Base-by-base conservation (phyloP, 441 rosid species). In the Macaranga tanarius region DNA sequence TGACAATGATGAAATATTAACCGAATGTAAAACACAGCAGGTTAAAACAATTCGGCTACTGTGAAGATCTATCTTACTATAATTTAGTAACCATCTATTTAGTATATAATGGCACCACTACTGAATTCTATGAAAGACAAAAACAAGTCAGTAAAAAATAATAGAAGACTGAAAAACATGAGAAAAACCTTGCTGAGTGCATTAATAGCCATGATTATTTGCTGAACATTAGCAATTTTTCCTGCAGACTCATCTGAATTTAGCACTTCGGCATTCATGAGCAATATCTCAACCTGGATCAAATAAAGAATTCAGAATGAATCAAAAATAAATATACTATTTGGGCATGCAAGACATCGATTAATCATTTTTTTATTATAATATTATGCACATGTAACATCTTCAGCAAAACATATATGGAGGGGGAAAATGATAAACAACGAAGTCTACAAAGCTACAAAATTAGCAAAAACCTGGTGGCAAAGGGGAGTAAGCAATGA, bases 111-210 rank as follows among this genome's bases (percentile, higher is more conserved):
- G n/a, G 38, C 54, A 50, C 58, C n/a, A 28, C 25, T 28, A 28
- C 2, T 17, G 1, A 11, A 23, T 34, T 10, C 52, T 7, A 61
- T 28, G 25, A 57, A 67, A 48, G n/a, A 60, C 20, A 62, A 67
- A 2, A 7, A 64, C 60, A 62, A 38, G 10, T 11, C 7, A 19
- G 38, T 20, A 4, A 63, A 55, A 26, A 57, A 25, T 48, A 67
- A 45, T 57, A 55, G n/a, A 80, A 67, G 55, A 61, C 56, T 50
- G 76, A 72, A 54, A 47, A 63, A 69, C 55, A 55, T 65, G 67
- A 67, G 91, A 65, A 72, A 65, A 73, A 95, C 99, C 99, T 95
- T 95, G 96, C 99, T 95, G 76, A 95, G 90, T 71, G 99, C 89
- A 83, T 88, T 95, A 40, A 95, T 90, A 60, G 98, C 97, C 84